Base-by-base conservation (phyloP, 306 rosid species). In the Sphenostylis stenocarpa region DNA sequence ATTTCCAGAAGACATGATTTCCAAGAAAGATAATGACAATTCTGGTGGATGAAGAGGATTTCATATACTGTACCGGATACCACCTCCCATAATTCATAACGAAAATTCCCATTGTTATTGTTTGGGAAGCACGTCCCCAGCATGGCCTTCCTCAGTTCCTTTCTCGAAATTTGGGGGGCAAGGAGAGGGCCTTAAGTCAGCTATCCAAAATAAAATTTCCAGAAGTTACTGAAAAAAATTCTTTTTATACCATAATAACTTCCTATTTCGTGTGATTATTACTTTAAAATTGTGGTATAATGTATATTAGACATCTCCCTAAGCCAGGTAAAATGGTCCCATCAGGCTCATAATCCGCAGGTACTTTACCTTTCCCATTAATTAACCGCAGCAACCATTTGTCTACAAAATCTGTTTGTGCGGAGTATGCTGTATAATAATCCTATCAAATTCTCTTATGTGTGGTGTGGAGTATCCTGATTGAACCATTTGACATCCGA, bases 381-480 rank as follows among this genome's bases (percentile, higher is more conserved):
- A 56, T 19, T 77, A 74, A 84, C 81, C 23, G 77, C 73, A 52
- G 67, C 85, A 34, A 71, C 78, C 16, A 33, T 36, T 49, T 39
- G 71, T 71, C 80, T 85, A 80, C 90, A 79, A 87, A 84, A 84
- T 73, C 79, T 69, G 64, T 51, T 33, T 17, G 70, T 77, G 56
- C 39, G 47, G 39, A 16, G 51, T 82, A 69, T 72, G 24, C 28
- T 76, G 73, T 75, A 70, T 61, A 26, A 10, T 14, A 58, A 58
- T 26, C 65, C 20, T 39, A 58, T 55, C 88, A 81, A 88, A 85
- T 81, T 77, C 79, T 69, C 73, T 31, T 47, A n/a, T n/a, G n/a
- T n/a, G n/a, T n/a, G 17, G 55, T 52, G 39, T 57, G 43, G 45
- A 19, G 52, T 80, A 66, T 72, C 21, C 34, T 68, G 73, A 75